A percentile compares a stretch with the other conserved stretches of the same genome.
phyloP scores from a whole-genome alignment of 179 eudicot genomes.

The Silene vulgaris region DNA sequence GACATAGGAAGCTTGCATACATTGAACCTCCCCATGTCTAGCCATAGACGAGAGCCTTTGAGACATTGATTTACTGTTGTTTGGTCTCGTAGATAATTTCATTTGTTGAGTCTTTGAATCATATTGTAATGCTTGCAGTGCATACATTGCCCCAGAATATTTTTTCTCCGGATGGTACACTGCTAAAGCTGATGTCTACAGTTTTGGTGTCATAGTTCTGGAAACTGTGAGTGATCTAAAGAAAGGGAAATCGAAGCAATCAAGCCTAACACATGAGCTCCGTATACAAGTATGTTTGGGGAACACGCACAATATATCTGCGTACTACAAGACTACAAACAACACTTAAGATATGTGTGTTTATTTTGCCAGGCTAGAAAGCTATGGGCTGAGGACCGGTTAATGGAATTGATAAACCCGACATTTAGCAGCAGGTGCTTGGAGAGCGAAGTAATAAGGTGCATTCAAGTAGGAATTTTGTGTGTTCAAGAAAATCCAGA shows the following conservation, averaged over 20 bases:
- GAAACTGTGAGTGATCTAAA: background rate
- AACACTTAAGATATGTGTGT: background rate
- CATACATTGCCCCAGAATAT: slow-evolving; percentile 14
- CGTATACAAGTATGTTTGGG: background rate
- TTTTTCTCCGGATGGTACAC: slow-evolving; percentile 6
- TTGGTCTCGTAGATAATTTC: no score
- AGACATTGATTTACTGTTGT: no score
- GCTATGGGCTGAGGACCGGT: slow-evolving; percentile 10
- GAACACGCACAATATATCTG: background rate
- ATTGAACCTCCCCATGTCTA: no score
- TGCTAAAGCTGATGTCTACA: background rate
- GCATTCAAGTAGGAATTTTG: slow-evolving; percentile 5
- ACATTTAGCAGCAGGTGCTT: background rate
- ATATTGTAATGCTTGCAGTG: slow-evolving; percentile 3
- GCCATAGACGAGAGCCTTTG: no score
- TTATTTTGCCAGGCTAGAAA: slow-evolving; percentile 11
- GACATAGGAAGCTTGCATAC: no score
- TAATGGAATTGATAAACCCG: background rate
- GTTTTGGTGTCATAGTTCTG: background rate
- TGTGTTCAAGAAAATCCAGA: slow-evolving; percentile 12
- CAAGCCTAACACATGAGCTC: background rate
- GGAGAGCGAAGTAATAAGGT: slow-evolving; percentile 11
- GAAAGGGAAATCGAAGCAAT: background rate
- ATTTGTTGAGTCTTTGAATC: no score
- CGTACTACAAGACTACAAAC: no score